Base-by-base conservation (phyloP, 2,329 filamentous ascomycete species). In the Aaosphaeria pasadenensis region DNA sequence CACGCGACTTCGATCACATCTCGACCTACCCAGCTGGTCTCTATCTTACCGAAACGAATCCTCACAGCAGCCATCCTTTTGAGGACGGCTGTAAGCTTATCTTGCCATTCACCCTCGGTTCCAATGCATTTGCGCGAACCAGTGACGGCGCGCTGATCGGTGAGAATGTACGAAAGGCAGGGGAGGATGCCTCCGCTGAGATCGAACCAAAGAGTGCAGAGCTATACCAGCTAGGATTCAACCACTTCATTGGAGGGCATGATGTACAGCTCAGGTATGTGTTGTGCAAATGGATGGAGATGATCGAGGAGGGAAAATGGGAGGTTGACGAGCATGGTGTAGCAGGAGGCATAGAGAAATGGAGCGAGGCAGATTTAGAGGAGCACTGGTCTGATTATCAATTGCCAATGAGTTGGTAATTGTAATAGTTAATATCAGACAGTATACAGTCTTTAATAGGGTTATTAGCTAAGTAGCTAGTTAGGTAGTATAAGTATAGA, bases 121-220 rank as follows among this genome's bases (percentile, higher is more conserved):
- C 43, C 4, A 46, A 53, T 24, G 48, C 30, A 45, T 53, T 42
- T 44, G 46, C 51, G 17, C 46, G 45, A 28, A 53, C 45, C 11
- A 51, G 48, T 39, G 48, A 51, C 29, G 46, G 51, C 24, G 45
- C 48, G 38, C 43, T 44, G 28, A 46, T 51, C 30, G 47, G 50
- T 5, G 52, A 52, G 43, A 13, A 46, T 43, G 30, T 48, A 32
- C 39, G 44, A 38, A 36, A 45, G 11, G 42, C 6, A 38, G 46
- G 49, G 44, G 44, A 48, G 3, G 36, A 43, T 4, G 28, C 36
- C 39, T 43, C 7, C 33, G 33, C n/a, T 9, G 33, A 36, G n/a
- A n/a, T n/a, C 9, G 9, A 36, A n/a, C 9, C 9, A 44, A 50
- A 42, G 30, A 45, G 39, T 36, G 17, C 47, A 11, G 43, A 44